A percentile compares a stretch with the other conserved stretches of the same genome.
phyloP scores from a whole-genome alignment of 768 basidiomycete genomes.

The Hypsizygus marmoreus region DNA sequence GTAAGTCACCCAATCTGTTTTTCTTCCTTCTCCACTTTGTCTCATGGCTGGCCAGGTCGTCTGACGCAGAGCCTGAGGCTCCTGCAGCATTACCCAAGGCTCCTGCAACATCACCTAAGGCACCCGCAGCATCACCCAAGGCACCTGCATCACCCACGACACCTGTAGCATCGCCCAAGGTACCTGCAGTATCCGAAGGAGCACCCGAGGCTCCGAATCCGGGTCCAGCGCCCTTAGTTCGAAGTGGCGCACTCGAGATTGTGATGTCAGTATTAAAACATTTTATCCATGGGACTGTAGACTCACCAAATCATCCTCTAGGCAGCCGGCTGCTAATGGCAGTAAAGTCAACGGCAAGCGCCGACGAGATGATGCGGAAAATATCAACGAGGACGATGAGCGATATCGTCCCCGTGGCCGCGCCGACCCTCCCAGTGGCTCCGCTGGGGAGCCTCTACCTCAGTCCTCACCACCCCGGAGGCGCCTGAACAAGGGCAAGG shows the following conservation, averaged over 20 bases:
- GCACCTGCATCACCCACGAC: too few relatives aligned
- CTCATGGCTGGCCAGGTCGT: too few relatives aligned
- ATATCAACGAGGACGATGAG: conserved; percentile 5
- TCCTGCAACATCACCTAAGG: too few relatives aligned
- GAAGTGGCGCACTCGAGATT: conserved; percentile 1
- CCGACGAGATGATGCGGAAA: neutral
- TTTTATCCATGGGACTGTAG: neutral
- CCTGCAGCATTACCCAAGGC: too few relatives aligned
- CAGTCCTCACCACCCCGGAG: conserved; percentile 2
- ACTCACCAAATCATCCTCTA: neutral
- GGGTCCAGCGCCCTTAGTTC: neutral
- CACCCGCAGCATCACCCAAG: too few relatives aligned
- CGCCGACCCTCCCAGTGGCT: neutral
- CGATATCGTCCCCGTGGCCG: conserved; percentile 11
- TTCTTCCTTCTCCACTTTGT: too few relatives aligned
- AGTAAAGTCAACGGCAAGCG: neutral
- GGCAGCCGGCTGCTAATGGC: neutral
- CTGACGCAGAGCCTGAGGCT: too few relatives aligned
- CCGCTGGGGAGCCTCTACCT: neutral
- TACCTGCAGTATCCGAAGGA: too few relatives aligned
- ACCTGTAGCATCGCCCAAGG: too few relatives aligned
- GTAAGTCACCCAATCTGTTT: too few relatives aligned
- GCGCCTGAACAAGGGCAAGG: conserved; percentile 17
- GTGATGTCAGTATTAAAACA: neutral
- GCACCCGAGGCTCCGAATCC: too few relatives aligned